A percentile compares a stretch with the other conserved stretches of the same genome.
Evolutionary conservation across 2,329 filamentous ascomycete genomes (phyloP).

Genomic region (Talaromyces amestolkiae): DNA sequence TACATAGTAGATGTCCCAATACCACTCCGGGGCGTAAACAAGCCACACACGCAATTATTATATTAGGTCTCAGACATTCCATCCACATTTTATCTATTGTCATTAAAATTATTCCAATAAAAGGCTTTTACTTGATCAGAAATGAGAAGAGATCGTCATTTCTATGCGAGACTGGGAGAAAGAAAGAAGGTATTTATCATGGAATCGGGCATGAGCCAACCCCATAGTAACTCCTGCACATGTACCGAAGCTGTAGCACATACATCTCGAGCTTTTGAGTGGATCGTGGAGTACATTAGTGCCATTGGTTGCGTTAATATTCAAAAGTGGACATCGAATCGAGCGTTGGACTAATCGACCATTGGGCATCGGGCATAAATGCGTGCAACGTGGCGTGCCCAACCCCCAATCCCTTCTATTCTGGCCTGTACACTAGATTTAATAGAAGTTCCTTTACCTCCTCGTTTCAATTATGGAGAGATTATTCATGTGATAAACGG

Average conservation of each 20-base stretch:
- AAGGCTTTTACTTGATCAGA: neutral
- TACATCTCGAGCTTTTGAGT: neutral
- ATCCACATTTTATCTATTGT: neutral
- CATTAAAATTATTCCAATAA: neutral
- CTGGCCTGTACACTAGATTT: neutral
- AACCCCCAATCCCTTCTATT: constrained; percentile 5
- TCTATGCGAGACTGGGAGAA: neutral
- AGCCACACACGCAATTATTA: neutral
- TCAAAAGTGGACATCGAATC: neutral
- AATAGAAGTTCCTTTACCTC: neutral
- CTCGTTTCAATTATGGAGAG: neutral
- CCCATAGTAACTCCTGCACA: neutral
- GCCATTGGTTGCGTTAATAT: neutral
- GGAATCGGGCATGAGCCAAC: neutral
- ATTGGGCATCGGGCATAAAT: constrained; percentile 31
- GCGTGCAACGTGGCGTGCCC: constrained; percentile 23
- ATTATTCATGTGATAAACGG: neutral
- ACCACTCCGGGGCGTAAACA: neutral
- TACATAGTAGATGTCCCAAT: neutral
- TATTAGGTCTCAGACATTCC: neutral
- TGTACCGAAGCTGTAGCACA: constrained; percentile 7
- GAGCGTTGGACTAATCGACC: constrained; percentile 15
- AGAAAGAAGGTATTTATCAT: neutral
- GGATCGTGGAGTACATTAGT: constrained; percentile 21
- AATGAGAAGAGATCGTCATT: constrained; percentile 3